These are phyloP conservation scores for Ogataea populi-albae DNA, from an alignment of 805 yeast genomes.

Conservation along the genomic window DNA sequence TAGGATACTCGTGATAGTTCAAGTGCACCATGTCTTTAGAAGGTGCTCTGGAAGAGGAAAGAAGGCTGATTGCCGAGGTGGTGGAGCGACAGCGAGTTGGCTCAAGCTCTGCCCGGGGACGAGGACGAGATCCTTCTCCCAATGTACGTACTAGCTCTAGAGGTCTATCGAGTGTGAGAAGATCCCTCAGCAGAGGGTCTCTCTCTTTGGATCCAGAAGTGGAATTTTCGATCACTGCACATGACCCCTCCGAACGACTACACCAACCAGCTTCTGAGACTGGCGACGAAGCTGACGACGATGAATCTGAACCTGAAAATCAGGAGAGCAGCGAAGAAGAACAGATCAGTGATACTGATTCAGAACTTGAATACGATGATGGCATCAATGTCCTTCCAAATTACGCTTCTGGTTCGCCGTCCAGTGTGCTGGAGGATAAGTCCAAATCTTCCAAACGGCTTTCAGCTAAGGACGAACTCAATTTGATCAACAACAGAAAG, in stretches of 20 bases:
- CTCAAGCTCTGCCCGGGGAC: constrained; percentile 16
- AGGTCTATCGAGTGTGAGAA: constrained; percentile 23
- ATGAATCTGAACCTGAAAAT: constrained; percentile 7
- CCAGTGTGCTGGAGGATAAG: constrained; percentile 8
- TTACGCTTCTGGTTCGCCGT: constrained; percentile 38
- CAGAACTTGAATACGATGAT: constrained; percentile 59
- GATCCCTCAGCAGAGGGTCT: constrained; percentile 25
- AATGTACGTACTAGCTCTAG: constrained; percentile 17
- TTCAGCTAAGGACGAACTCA: constrained; percentile 20
- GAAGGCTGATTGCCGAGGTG: constrained; percentile 29
- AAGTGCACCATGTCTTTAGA: constrained; percentile 32
- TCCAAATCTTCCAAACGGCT: constrained; percentile 9
- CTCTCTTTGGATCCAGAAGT: constrained; percentile 19
- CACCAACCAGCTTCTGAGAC: constrained; percentile 16
- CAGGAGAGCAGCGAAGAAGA: constrained; percentile 49
- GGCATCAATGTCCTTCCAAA: constrained; percentile 59
- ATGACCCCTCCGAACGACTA: constrained; percentile 71
- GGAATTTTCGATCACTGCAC: constrained; percentile 65
- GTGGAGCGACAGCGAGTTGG: constrained; percentile 26
- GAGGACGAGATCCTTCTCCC: constrained; percentile 20
- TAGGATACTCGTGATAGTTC: no score
- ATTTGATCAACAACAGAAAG: constrained; percentile 23
- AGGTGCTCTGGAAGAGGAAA: constrained; percentile 34
- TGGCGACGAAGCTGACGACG: constrained; percentile 17
- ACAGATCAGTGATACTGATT: constrained; percentile 57